Percentiles rank a stretch among this genome's conserved stretches.
Evolutionary conservation across 78 protist genomes (phyloP).

Genomic region (Chrysochromulina parva): DNA sequence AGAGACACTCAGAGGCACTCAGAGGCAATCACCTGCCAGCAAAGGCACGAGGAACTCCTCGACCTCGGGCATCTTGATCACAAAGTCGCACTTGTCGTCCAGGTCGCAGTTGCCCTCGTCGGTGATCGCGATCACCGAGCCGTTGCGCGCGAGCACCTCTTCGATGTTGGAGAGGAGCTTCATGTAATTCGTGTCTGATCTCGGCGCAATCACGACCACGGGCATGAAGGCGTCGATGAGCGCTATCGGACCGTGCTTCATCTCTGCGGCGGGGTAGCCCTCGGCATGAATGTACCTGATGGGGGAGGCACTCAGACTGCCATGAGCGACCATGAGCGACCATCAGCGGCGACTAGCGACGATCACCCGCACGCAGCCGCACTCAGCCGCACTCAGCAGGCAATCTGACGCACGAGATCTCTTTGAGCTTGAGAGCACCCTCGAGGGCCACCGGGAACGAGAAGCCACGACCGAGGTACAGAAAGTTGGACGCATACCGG

Average conservation of each 20-base stretch:
- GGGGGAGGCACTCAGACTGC: no score
- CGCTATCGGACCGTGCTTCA: conserved; percentile 98
- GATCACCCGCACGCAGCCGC: not conserved
- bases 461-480: conserved; percentile 92
- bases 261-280: conserved; percentile 88
- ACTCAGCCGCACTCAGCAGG: not conserved
- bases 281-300: conserved; percentile 77
- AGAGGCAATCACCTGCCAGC: not conserved
- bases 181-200: conserved; percentile 27
- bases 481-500: conserved; percentile 44
- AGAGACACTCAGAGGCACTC: no score
- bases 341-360: no score
- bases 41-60: conserved; percentile 7
- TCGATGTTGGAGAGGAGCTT: conserved; percentile 42
- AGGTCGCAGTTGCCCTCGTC: conserved; percentile 36
- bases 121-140: conserved; percentile 44
- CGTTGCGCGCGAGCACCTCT: not conserved
- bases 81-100: conserved; percentile 37
- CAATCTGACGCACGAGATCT: conserved; percentile 55
- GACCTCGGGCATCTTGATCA: not conserved
- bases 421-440: conserved; percentile 82
- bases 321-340: no score
- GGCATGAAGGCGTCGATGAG: conserved; percentile 64
- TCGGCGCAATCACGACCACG: conserved; percentile 22
- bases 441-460: conserved; percentile 88